Evolutionary conservation across 2,329 filamentous ascomycete genomes (phyloP), one percentile per base, ranked within the genome.

Genomic region (Xylariales sp.): DNA sequence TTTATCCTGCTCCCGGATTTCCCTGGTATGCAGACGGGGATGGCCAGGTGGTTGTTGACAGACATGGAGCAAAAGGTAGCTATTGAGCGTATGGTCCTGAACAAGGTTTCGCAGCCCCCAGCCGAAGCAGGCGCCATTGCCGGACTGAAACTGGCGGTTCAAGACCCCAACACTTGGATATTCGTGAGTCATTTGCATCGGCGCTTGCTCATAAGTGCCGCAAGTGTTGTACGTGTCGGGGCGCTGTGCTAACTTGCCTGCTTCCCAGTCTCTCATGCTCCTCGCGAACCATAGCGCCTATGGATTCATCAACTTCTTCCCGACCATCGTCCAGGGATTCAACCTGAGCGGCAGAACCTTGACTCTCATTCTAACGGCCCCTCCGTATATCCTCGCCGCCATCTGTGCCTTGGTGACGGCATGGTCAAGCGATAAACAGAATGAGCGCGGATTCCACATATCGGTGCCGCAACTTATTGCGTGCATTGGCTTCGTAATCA

Each of bases 351-450:
- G 77, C 65, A 81, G 77, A 0, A 86, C 83, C 1, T 79, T 85
- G 55, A 86, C 85, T 0, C 79, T 87, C 0, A 79, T 85, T 10
- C 80, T 87, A 65, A 86, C 84, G 5, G 84, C 82, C 65, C 85
- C 85, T 0, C 85, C 85, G 0, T 87, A 85, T 73, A 78, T 85
- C 46, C 77, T 85, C 41, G 84, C 85, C 0, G 84, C 83, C 12
- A 80, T 78, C 0, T 80, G 81, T 1, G 83, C 83, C 9, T 82
- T 86, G 45, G 69, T 80, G 5, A 81, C 83, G 9, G 84, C 83
- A 1, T 86, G 83, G 81, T 84, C 79, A 61, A 86, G 84, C 2
- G 86, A 84, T 0, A 79, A 80, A 1, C 75, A 82, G 58, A 81
- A 84, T 58, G 83, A 86, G 70, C 80, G 83, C 12, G 84, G 83